These are phyloP conservation scores for Stramenopiles sp. DNA, from an alignment of 352 stramenopile species.

Conservation along the genomic window DNA sequence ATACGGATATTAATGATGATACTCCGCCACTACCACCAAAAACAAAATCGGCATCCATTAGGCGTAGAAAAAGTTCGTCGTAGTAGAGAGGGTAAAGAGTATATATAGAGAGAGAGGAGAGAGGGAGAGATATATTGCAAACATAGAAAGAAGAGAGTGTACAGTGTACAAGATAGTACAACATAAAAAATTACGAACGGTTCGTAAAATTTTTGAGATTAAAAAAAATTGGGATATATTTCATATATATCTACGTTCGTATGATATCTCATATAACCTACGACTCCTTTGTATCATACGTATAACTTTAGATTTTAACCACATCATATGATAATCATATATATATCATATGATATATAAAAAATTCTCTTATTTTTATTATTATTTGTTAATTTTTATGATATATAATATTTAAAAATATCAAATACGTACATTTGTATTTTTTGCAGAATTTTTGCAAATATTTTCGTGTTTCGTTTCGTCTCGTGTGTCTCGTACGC, in stretches of 20 bases:
- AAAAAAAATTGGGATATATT: not conserved
- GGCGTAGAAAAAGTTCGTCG: slow-evolving; percentile 5
- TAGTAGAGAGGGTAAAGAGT: not conserved
- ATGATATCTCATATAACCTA: not conserved
- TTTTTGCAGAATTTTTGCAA: slow-evolving; percentile 1
- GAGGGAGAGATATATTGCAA: not conserved
- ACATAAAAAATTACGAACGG: not conserved
- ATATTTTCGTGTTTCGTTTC: not conserved
- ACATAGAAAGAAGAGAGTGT: slow-evolving; percentile 6
- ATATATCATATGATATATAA: no score
- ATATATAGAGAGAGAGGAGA: not conserved
- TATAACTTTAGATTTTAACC: slow-evolving; percentile 6
- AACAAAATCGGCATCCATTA: slow-evolving; percentile 5
- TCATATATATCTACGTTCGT: not conserved
- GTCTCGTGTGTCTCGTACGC: no score
- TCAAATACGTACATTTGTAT: not conserved
- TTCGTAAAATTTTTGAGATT: slow-evolving; percentile 2
- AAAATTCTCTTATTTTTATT: no score
- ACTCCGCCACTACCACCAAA: slow-evolving; percentile 4
- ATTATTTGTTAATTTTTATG: slow-evolving; percentile 7
- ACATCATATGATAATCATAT: no score
- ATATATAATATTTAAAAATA: slow-evolving; percentile 8
- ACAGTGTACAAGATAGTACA: not conserved
- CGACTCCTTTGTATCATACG: no score
- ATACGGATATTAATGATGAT: slow-evolving; percentile 7